Conservation (phyloP, 768 basidiomycete genomes). For the Termitomyces sp. region DNA sequence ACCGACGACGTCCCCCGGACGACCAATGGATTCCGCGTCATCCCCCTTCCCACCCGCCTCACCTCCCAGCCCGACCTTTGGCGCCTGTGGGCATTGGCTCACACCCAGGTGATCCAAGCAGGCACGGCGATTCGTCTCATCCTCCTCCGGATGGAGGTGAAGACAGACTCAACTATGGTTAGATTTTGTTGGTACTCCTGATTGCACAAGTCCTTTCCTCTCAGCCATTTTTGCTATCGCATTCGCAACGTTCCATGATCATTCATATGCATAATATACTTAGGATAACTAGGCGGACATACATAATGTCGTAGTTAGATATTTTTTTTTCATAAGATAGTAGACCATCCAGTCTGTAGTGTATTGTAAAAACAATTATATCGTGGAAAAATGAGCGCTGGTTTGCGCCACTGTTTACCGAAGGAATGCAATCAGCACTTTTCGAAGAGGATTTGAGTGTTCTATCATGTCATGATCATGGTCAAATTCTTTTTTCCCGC, state of each 20-base stretch:
- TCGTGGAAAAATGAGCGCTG: not conserved
- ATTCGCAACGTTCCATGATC: not conserved
- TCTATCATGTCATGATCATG: no score
- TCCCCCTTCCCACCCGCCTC: not conserved
- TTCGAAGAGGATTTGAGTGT: no score
- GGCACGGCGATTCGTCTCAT: conserved; percentile 1
- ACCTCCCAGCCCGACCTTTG: conserved; percentile 9
- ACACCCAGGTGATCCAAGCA: conserved; percentile 8
- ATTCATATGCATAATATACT: conserved; percentile 9
- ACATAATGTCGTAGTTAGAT: conserved; percentile 6
- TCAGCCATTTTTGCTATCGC: not conserved
- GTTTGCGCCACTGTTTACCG: not conserved
- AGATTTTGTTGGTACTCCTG: conserved; percentile 5
- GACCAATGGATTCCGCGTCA: not conserved
- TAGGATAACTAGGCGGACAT: conserved; percentile 6
- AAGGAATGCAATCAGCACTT: not conserved
- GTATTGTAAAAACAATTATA: conserved; percentile 6
- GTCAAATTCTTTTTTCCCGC: no score
- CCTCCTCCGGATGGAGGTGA: conserved; percentile 8
- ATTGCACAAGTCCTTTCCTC: not conserved
- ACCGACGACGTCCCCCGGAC: not conserved
- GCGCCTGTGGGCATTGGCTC: conserved; percentile 6
- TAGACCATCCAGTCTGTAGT: conserved; percentile 1
- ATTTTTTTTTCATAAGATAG: not conserved
- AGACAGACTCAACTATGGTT: conserved; percentile 21